These are phyloP conservation scores for Acanthamoeba polyphaga DNA, from an alignment of 208 protist species.

Conservation along the genomic window DNA sequence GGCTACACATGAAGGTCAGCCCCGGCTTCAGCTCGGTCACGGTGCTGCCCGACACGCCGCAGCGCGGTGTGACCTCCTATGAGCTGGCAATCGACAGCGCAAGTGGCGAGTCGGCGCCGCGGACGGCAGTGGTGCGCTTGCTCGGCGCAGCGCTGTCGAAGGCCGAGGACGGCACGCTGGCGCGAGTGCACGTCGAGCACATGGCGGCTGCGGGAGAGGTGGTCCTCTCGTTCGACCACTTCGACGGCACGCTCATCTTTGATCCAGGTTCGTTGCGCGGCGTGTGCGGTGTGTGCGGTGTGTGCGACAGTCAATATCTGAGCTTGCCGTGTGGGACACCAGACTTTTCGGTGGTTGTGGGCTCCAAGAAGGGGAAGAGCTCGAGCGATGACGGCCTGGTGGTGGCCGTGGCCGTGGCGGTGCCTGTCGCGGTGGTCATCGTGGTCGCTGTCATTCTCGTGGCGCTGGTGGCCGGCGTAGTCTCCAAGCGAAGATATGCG, in stretches of 20 bases:
- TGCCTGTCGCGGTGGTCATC: neutral
- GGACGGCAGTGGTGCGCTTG: neutral
- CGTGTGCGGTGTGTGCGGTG: too few species aligned
- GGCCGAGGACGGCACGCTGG: neutral
- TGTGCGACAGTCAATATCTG: too few species aligned
- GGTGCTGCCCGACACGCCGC: neutral
- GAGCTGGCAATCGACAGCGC: neutral
- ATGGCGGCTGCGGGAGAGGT: neutral
- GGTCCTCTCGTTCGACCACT: neutral
- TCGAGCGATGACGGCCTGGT: neutral
- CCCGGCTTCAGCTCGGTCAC: neutral
- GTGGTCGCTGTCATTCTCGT: neutral
- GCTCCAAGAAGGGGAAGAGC: neutral
- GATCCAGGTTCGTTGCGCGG: neutral
- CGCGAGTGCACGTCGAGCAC: neutral
- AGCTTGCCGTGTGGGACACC: too few species aligned
- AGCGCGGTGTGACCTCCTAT: neutral
- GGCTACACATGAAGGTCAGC: neutral
- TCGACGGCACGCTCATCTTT: neutral
- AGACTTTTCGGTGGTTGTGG: neutral
- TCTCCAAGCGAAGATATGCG: neutral
- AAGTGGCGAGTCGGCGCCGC: too few species aligned
- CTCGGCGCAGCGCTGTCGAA: neutral
- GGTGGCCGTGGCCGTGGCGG: neutral
- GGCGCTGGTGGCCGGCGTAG: neutral